Base-by-base conservation (phyloP, 768 basidiomycete genomes). In the Cystofilobasidium ferigula region DNA sequence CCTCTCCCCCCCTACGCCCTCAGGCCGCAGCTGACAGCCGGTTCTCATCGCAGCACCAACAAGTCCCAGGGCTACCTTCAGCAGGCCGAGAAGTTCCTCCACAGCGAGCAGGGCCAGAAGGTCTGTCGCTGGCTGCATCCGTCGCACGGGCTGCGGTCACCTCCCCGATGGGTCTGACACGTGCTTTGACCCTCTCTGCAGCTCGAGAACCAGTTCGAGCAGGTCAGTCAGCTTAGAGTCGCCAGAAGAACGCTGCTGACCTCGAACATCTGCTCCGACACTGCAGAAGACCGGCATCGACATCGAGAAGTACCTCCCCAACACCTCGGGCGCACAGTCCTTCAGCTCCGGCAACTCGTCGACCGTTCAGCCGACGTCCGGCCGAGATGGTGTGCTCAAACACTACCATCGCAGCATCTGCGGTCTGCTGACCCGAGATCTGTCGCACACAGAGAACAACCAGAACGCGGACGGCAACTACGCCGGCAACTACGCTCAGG, bases 91-190 rank as follows among this genome's bases (percentile, higher is more conserved):
- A 26, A 51, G 35, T 63, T 54, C 36, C 26, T 63, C 18, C 38
- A 63, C 35, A 28, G 24, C 26, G 62, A 63, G 18, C 36, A 63
- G 35, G 62, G 62, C 14, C 51, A 63, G 62, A 63, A 63, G 62
- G 62, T 54, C 4, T 36, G 38, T 6, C 9, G 9, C 51, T 14
- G 16, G 24, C 34, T 18, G 0, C 35, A 16, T 20, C 5, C 32
- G 26, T 47, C 16, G n/a, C 32, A 28, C 28, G 10, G 45, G 22
- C 28, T 14, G 6, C 22, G 9, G 28, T 9, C 10, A 43, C 22
- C n/a, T 8, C 45, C 4, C 20, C 6, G 45, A 5, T 16, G 43
- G 20, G 22, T 54, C 28, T 54, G 28, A 54, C 51, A 32, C 32
- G 51, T 28, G 9, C 7, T 12, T 47, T 5, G 45, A 1, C 45